Conservation (phyloP, 371 early-diverging fungal genomes). For the Synchytrium microbalum region DNA sequence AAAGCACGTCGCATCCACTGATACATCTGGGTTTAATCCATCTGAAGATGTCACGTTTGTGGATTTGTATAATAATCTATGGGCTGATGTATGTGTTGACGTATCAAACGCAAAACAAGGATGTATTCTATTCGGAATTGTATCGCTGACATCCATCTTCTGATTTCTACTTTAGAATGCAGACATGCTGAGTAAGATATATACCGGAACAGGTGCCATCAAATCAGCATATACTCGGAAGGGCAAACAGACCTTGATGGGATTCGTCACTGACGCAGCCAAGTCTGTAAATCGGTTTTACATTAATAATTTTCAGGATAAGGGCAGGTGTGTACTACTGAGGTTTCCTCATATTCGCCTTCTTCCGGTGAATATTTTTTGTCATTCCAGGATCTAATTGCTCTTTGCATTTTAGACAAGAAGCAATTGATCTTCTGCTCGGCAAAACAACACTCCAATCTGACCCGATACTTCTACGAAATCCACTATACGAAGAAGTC, state of each 20-base stretch:
- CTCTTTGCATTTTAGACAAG: conserved; percentile 65
- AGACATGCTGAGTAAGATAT: conserved; percentile 85
- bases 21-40: background rate
- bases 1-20: background rate
- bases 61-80: conserved; percentile 41
- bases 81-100: conserved; percentile 56
- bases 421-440: conserved; percentile 79
- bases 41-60: background rate
- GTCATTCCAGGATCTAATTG: background rate
- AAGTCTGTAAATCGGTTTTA: conserved; percentile 87
- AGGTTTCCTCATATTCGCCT: too few species aligned
- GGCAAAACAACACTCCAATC: conserved; percentile 31
- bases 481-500: conserved; percentile 35
- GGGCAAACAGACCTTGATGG: conserved; percentile 71
- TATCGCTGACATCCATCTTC: background rate
- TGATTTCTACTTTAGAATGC: conserved; percentile 55
- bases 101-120: background rate
- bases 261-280: conserved; percentile 83
- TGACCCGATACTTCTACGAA: conserved; percentile 18
- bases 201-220: conserved; percentile 96
- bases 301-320: conserved; percentile 88
- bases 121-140: too few species aligned
- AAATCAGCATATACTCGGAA: conserved; percentile 85
- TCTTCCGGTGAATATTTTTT: too few species aligned
- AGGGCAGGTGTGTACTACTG: conserved; percentile 14